Evolutionary conservation across 495 filamentous ascomycete genomes (phyloP).

Genomic region (Trichocladium antarcticum): DNA sequence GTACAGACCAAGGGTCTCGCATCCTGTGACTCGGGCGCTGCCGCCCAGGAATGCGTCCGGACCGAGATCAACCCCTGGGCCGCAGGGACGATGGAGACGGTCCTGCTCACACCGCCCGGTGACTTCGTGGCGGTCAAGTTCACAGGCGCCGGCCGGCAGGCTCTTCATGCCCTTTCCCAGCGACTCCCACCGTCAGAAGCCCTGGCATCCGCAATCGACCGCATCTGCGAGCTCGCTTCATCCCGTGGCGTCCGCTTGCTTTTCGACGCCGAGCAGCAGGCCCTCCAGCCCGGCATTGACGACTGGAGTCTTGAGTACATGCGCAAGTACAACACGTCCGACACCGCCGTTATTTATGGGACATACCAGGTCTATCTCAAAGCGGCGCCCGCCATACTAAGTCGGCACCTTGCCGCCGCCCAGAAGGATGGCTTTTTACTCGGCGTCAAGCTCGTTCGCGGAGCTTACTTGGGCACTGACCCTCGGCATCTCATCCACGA

Average conservation of each 20-base stretch:
- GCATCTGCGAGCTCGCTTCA: constrained; percentile 66
- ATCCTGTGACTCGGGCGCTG: constrained; percentile 20
- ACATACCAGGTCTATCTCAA: constrained; percentile 76
- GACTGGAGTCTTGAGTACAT: constrained; percentile 72
- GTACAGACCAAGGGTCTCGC: constrained; percentile 34
- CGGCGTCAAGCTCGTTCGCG: constrained; percentile 85
- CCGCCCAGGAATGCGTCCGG: constrained; percentile 35
- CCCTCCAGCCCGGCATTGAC: constrained; percentile 73
- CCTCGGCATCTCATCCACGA: constrained; percentile 67
- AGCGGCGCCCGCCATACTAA: constrained; percentile 52
- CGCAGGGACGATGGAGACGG: constrained; percentile 62
- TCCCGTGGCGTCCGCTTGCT: constrained; percentile 62
- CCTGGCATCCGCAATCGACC: constrained; percentile 57
- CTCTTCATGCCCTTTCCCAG: constrained; percentile 51
- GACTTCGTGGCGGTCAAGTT: constrained; percentile 91
- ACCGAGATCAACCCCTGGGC: constrained; percentile 63
- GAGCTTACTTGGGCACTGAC: constrained; percentile 78
- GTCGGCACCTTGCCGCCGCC: constrained; percentile 55
- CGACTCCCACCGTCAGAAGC: constrained; percentile 46
- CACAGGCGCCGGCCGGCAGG: constrained; percentile 77
- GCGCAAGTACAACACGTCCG: constrained; percentile 56
- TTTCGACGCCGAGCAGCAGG: constrained; percentile 81
- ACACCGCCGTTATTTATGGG: constrained; percentile 50
- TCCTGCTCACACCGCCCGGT: constrained; percentile 57
- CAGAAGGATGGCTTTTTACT: constrained; percentile 59